Base-by-base conservation (phyloP, 805 yeast genomes). In the Blastobotrys terrestris region DNA sequence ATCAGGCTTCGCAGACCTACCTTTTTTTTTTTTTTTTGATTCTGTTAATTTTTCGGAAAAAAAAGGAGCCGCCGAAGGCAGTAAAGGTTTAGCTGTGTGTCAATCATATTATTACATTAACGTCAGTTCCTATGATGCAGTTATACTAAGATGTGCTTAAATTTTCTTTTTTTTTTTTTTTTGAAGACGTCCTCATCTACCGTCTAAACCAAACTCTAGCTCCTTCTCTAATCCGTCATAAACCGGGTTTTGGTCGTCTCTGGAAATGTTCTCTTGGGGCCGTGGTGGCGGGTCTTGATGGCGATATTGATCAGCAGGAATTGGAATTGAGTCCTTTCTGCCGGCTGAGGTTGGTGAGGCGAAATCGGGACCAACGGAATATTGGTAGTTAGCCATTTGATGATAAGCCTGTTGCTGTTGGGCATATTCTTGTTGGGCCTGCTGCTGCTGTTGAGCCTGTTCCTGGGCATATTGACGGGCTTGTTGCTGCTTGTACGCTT, bases 151-250 rank as follows among this genome's bases (percentile, higher is more conserved):
- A n/a, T n/a, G n/a, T n/a, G n/a, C n/a, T n/a, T n/a, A n/a, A n/a
- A n/a, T n/a, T n/a, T n/a, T n/a, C n/a, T n/a, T n/a, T n/a, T n/a
- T n/a, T n/a, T n/a, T n/a, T n/a, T n/a, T n/a, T n/a, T n/a, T n/a
- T n/a, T n/a, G n/a, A n/a, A n/a, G n/a, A n/a, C n/a, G n/a, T n/a
- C n/a, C n/a, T n/a, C n/a, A n/a, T n/a, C n/a, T 42, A 22, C 84
- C 77, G 66, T 84, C 89, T 44, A 84, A 65, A 1, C 89, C 89
- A 64, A 76, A 84, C 56, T 82, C 87, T 60, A 84, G 64, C 57
- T 84, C 90, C 55, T 75, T 78, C 58, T 84, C 90, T 44, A 84
- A 64, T 51, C 80, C 84, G 15, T 67, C 67, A 47, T n/a, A n/a
- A n/a, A n/a, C n/a, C n/a, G 59, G 65, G 43, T 60, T 64, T 22